phyloP scores from a whole-genome alignment of 768 basidiomycete genomes.

The Asterophora lycoperdoides region DNA sequence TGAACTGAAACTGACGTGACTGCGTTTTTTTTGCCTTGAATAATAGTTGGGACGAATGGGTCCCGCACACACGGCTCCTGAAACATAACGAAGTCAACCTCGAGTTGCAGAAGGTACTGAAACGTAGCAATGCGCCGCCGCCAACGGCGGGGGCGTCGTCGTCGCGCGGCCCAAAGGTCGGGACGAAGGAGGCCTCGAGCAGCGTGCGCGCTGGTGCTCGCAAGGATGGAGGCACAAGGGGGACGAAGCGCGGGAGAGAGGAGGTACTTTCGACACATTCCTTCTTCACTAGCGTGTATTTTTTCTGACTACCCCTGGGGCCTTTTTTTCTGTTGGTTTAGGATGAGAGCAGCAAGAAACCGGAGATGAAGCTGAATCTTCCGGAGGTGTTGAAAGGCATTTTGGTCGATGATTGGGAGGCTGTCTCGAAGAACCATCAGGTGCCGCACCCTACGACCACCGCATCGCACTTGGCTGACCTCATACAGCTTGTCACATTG shows the following conservation, averaged over 20 bases:
- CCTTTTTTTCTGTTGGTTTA: slow-evolving; percentile 24
- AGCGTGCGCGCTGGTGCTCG: slow-evolving; percentile 33
- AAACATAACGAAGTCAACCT: slow-evolving; percentile 83
- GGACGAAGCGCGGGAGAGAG: slow-evolving; percentile 70
- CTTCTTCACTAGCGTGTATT: background rate
- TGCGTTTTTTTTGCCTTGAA: too few species aligned
- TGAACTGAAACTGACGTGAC: too few species aligned
- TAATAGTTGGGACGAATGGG: slow-evolving; percentile 95
- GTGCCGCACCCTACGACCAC: slow-evolving; percentile 33
- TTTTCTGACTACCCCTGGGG: background rate
- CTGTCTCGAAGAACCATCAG: slow-evolving; percentile 91
- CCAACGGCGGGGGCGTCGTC: slow-evolving; percentile 18
- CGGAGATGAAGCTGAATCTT: slow-evolving; percentile 86
- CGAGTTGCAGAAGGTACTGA: slow-evolving; percentile 68
- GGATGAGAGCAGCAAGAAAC: slow-evolving; percentile 74
- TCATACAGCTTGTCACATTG: slow-evolving; percentile 69
- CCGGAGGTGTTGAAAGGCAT: slow-evolving; percentile 88
- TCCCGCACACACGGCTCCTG: slow-evolving; percentile 72
- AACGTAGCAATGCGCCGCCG: slow-evolving; percentile 26
- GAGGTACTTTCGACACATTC: slow-evolving; percentile 43
- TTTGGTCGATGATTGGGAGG: slow-evolving; percentile 97
- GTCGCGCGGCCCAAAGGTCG: slow-evolving; percentile 20
- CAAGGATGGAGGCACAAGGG: slow-evolving; percentile 56
- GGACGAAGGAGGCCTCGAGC: slow-evolving; percentile 24
- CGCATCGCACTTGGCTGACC: background rate